Base-by-base conservation (phyloP, 805 yeast species). In the Zygosaccharomyces gambellarensis region DNA sequence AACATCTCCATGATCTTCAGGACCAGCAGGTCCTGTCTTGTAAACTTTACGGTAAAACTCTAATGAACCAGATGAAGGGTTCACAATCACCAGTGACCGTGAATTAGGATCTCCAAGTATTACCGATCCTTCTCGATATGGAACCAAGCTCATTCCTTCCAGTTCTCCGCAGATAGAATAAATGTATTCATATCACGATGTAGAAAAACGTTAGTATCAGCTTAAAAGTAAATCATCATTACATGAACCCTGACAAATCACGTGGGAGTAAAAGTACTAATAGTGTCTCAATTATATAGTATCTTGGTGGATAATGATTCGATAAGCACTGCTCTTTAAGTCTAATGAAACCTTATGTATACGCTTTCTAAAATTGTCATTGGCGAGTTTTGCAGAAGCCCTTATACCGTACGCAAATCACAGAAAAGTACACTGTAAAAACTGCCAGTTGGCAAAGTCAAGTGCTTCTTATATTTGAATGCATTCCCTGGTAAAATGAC, bases 101-200 rank as follows among this genome's bases (percentile, higher is more conserved):
- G 68, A 62, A 19, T 42, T 44, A 8, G 68, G 63, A 43, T 64
- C 68, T 45, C 61, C 58, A 29, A 65, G 36, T 36, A 65, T 63
- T 21, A 65, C 49, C 1, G 65, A 58, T 22, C 61, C 62, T 31
- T 58, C 57, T 23, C 51, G 57, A 42, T 59, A 62, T 3, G 65
- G 65, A 23, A 62, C 57, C 9, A 61, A 50, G 52, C 65, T 62
- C 64, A 61, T 62, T 9, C 7, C 19, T 30, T 23, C 14, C 25
- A 25, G 28, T 25, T 25, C 28, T 25, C 9, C 36, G 17, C 14
- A 7, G 17, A 42, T 14, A 6, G 28, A 29, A 10, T 8, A 34
- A 25, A 42, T 29, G 28, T 25, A 17, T 17, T 10, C 6, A 31
- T 34, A 5, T 10, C 5, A 34, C 12, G 11, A 21, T 34, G 14